Base-by-base conservation (phyloP, 805 yeast genomes). In the Saturnispora serradocipensis region DNA sequence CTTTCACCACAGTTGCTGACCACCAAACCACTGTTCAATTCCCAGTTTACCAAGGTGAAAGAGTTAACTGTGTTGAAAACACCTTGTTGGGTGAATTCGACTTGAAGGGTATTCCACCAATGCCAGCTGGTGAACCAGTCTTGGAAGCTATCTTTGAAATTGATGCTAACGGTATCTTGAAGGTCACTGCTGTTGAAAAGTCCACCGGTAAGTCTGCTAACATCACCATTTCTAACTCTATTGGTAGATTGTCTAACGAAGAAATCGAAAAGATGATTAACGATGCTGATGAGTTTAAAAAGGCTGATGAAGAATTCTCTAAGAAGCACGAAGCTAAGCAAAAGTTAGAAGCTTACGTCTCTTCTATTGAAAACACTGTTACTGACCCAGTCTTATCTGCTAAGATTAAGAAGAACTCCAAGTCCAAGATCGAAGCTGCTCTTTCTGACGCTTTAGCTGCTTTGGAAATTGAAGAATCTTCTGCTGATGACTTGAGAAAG, bases 31-130 rank as follows among this genome's bases (percentile, higher is more conserved):
- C 96, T 64, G 98, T 91, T 61, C 93, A 88, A 76, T 89, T 91
- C 86, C 97, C 96, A 75, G 98, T 91, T 62, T 91, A 86, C 84
- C 97, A 91, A 82, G 99, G 99, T 84, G 99, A 91, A 82, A 93
- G 99, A 81, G 95, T 91, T 68, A 86, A 89, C 89, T 89, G 96
- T 75, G 77, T 85, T 70, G 98, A 91, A 80, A 91, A 91, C 88
- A 88, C 96, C 71, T 80, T 85, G 68, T 85, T 91, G 72, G 99
- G 98, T 80, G 96, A 91, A 82, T 91, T 91, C 76, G 97, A 91
- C 81, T 85, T 91, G 72, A 87, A 88, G 76, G 95, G 93, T 72
- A 87, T 91, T 68, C 98, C 99, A 72, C 97, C 97, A 72, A 81
- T 93, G 78, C 88, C 88, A 75, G 95, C 97, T 77, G 98, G 98